Base-by-base conservation (phyloP, 2,329 filamentous ascomycete species). In the Xylaria polymorpha region DNA sequence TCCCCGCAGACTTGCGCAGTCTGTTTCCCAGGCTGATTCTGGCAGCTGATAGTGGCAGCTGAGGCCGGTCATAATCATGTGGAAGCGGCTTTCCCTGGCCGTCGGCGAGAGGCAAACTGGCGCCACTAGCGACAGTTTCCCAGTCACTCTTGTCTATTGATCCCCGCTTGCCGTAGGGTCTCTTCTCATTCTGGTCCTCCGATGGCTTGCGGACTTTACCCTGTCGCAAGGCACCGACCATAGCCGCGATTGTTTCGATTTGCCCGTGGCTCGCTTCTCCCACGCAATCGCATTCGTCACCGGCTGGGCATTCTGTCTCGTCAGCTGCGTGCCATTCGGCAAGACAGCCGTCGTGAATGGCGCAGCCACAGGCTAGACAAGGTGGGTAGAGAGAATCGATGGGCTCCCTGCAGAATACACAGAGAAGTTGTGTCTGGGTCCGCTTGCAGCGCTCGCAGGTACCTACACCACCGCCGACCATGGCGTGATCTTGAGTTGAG, bases 241-340 rank as follows among this genome's bases (percentile, higher is more conserved):
- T 82, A 3, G 87, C 87, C 0, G 85, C 84, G 86, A 88, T 90
- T 22, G 86, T 88, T 77, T 90, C 89, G 9, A 90, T 85, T 48
- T 88, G 82, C 0, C 87, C 88, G 56, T 81, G 83, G 66, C 81
- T 82, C 0, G 88, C 88, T 70, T 90, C 85, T 15, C 85, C 82
- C 0, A 85, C 82, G 73, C 89, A 91, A 67, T 87, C 82, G 74
- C 89, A 91, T 75, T 91, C 89, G 74, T 91, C 89, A 1, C 88
- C 89, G 0, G 87, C 88, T 0, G 89, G 87, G 65, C 89, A 91
- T 56, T 85, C 79, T 1, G 80, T 84, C 77, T 89, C 87, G 25
- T 86, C 86, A 6, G 84, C 83, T 7, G 81, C 84, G 72, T 88
- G 86, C 87, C 88, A 90, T 74, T 88, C 86, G 2, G 83, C 83